Conservation (phyloP, 2,329 filamentous ascomycete genomes). For the Pyricularia pennisetigena region DNA sequence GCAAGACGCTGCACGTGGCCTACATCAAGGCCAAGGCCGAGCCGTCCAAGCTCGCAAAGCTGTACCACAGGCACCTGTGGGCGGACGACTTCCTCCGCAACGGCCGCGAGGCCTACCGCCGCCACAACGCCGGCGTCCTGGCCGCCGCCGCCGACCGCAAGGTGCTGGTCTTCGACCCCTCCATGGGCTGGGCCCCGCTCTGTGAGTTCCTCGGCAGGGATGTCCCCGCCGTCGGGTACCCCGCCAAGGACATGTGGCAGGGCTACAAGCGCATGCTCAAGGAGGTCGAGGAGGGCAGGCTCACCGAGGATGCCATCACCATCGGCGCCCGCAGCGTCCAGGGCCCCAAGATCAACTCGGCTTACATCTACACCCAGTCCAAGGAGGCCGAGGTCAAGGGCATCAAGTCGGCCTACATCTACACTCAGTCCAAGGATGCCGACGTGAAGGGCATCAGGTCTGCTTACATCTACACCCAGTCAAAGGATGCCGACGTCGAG, state of each 20-base stretch:
- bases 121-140: constrained; percentile 2
- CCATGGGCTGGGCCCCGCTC: background rate
- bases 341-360: background rate
- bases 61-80: background rate
- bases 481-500: background rate
- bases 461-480: background rate
- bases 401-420: background rate
- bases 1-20: background rate
- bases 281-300: background rate
- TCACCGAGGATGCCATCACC: background rate
- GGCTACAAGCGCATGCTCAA: background rate
- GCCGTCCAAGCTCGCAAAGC: background rate
- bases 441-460: background rate
- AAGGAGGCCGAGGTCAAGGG: background rate
- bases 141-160: background rate
- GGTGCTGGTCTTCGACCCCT: background rate
- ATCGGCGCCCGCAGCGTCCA: background rate
- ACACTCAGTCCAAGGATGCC: background rate
- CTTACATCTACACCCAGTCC: background rate
- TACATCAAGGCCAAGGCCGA: background rate
- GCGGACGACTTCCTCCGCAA: background rate
- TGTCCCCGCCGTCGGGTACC: background rate
- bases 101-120: background rate
- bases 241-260: background rate
- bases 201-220: constrained; percentile 2